Evolutionary conservation across 176 grass and related monocot species (phyloP).

Genomic region (Paspalum vaginatum): DNA sequence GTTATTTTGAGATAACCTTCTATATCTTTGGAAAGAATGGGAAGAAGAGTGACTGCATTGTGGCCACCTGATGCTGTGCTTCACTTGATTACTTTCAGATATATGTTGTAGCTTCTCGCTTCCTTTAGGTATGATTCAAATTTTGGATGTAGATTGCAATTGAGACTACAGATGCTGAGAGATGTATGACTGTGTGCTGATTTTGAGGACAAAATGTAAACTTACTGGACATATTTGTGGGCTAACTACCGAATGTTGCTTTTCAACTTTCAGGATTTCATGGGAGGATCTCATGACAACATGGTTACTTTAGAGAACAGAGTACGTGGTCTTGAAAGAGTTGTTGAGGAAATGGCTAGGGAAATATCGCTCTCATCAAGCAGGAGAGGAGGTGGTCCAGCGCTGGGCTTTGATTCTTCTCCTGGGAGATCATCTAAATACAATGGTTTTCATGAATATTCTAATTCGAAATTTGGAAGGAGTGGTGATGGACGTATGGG

Average conservation of each 20-base stretch:
- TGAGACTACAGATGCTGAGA: background rate
- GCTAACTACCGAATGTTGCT: constrained; percentile 15
- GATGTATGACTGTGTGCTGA: constrained; percentile 12
- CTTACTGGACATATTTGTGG: constrained; percentile 16
- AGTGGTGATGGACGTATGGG: constrained; percentile 58
- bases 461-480: constrained; percentile 80
- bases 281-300: constrained; percentile 96
- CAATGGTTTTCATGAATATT: constrained; percentile 78
- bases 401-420: constrained; percentile 68
- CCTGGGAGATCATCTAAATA: constrained; percentile 85
- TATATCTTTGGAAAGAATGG: background rate
- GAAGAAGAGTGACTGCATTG: constrained; percentile 3
- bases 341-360: constrained; percentile 92
- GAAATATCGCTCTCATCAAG: constrained; percentile 80
- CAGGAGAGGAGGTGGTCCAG: constrained; percentile 70
- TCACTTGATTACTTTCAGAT: constrained; percentile 2
- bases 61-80: background rate
- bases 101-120: background rate
- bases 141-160: background rate
- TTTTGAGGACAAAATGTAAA: constrained; percentile 9
- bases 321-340: constrained; percentile 89
- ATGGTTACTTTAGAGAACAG: constrained; percentile 96
- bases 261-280: constrained; percentile 82
- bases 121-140: background rate
- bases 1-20: constrained; percentile 31